A percentile compares a stretch with the other conserved stretches of the same genome.
phyloP scores from a whole-genome alignment of 176 grass and related monocot species.

The Aegilops sharonensis region DNA sequence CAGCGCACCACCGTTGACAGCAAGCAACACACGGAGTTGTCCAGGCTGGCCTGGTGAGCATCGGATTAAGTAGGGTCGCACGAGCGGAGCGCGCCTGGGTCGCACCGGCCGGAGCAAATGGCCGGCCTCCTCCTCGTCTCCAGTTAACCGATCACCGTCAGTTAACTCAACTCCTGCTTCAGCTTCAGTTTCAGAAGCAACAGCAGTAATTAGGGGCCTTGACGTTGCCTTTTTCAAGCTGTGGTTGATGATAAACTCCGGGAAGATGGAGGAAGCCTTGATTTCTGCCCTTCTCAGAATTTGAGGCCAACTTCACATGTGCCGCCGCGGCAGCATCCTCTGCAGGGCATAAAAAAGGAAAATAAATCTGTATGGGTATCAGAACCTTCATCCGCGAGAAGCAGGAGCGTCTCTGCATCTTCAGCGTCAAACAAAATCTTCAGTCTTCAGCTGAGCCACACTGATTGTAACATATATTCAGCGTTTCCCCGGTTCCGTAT shows the following conservation, averaged over 20 bases:
- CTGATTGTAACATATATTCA: slow-evolving; percentile 76
- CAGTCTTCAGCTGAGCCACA: slow-evolving; percentile 76
- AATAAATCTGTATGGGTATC: background rate
- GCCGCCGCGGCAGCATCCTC: slow-evolving; percentile 57
- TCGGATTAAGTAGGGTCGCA: no score
- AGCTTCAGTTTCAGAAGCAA: no score
- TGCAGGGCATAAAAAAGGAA: slow-evolving; percentile 7
- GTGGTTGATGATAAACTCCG: slow-evolving; percentile 37
- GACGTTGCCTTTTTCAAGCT: slow-evolving; percentile 27
- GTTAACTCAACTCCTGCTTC: no score
- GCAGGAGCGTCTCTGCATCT: slow-evolving; percentile 77
- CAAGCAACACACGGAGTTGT: no score
- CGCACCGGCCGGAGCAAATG: no score
- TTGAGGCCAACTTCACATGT: slow-evolving; percentile 55
- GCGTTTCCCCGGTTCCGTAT: slow-evolving; percentile 93
- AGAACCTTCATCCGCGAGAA: slow-evolving; percentile 84
- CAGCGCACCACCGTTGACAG: no score
- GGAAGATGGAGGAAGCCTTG: slow-evolving; percentile 73
- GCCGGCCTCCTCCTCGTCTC: no score
- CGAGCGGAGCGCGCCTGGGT: no score
- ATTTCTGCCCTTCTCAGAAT: slow-evolving; percentile 71
- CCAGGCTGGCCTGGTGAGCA: no score
- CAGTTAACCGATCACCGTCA: no score
- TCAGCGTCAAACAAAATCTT: slow-evolving; percentile 73
- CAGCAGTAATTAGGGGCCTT: no score